Evolutionary conservation across 192 early-diverging fungal genomes (phyloP).

Genomic region (Paraglomus occultum): DNA sequence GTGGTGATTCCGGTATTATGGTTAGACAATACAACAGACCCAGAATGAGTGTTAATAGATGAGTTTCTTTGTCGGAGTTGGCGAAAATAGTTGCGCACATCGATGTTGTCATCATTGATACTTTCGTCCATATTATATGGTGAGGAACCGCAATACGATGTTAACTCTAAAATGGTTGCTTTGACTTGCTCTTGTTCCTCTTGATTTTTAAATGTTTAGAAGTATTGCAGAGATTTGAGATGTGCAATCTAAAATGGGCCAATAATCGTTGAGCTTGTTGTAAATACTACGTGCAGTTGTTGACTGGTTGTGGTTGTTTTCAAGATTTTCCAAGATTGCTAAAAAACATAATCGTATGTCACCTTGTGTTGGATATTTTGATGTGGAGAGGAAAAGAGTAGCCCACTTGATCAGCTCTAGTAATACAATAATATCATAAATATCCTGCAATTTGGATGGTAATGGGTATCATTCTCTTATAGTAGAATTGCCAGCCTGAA

Average conservation of each 20-base stretch:
- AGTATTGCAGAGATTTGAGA: neutral
- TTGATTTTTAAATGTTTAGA: neutral
- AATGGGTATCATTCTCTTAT: conserved; percentile 2
- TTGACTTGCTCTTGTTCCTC: neutral
- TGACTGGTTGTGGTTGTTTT: neutral
- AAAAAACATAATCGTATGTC: neutral
- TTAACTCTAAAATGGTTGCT: neutral
- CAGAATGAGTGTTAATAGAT: too few species aligned
- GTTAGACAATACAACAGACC: too few species aligned
- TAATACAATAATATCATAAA: neutral
- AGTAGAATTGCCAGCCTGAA: neutral
- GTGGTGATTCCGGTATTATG: too few species aligned
- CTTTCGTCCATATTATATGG: neutral
- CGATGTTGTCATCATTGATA: neutral
- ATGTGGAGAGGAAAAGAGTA: conserved; percentile 11
- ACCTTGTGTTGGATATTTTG: conserved; percentile 3
- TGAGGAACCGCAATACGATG: too few species aligned
- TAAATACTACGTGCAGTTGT: neutral
- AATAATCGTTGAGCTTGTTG: neutral
- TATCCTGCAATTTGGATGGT: neutral
- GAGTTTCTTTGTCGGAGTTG: too few species aligned
- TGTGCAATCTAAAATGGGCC: neutral
- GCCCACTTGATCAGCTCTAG: neutral
- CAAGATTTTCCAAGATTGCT: neutral
- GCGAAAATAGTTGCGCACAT: neutral